Base-by-base conservation (phyloP, 2,329 filamentous ascomycete genomes). In the Trichoderma sp. region DNA sequence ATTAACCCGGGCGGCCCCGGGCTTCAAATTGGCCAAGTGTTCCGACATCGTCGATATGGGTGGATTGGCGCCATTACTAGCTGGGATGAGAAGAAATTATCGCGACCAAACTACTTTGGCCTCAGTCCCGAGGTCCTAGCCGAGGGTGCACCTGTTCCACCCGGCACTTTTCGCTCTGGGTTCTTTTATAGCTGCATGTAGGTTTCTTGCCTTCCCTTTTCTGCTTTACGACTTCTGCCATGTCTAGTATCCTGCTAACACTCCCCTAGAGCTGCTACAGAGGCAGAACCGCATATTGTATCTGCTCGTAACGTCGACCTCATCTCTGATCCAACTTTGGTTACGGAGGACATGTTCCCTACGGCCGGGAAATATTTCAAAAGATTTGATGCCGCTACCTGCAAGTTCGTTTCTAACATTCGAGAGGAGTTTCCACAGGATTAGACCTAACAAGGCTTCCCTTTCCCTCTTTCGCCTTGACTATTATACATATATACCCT, bases 341-440 rank as follows among this genome's bases (percentile, higher is more conserved):
- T 90, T 2, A 84, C 86, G 0, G 80, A 85, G 4, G 74, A 86
- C 28, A 83, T 96, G 71, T 85, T 93, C 75, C 83, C 84, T 56
- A 80, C 92, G 72, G 93, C 94, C 3, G 96, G 96, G 0, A 91
- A 90, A 74, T 93, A 92, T 78, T 98, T 99, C 79, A 96, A 93
- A 79, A 85, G 93, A 52, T 98, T 94, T 84, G 92, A 97, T 79
- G 76, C 78, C 5, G 82, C 81, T 39, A 83, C 80, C 0, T 88
- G 88, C 72, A 83, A 81, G 4, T 99, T 98, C 81, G 85, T 97
- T 37, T 97, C 93, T 74, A 98, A 97, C 78, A 76, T 87, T 37
- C 80, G 81, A 73, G 92, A 96, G 74, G 89, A 94, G 75, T 97
- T 94, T 79, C 95, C 95, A 0, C 91, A 97, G 76, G 93, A 96